phyloP scores from a whole-genome alignment of 2,329 filamentous ascomycete species.

The Pseudogymnoascus sp. region DNA sequence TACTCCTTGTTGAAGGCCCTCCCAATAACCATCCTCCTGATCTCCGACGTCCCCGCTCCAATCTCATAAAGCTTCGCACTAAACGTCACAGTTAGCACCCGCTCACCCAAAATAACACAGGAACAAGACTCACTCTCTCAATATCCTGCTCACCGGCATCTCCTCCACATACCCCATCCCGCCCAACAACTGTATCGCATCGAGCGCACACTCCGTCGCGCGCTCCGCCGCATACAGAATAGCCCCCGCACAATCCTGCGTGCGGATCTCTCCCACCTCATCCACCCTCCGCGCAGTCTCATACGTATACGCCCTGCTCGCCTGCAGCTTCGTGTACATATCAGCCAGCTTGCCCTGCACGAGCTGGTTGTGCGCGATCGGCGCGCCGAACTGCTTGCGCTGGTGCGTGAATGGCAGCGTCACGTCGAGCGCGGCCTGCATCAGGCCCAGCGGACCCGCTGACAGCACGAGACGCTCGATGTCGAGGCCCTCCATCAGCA shows the following conservation, averaged over 20 bases:
- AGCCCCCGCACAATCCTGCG: slow-evolving; percentile 88
- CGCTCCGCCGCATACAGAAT: slow-evolving; percentile 90
- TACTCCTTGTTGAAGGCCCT: slow-evolving; percentile 86
- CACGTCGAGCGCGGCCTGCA: slow-evolving; percentile 85
- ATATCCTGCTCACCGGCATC: slow-evolving; percentile 77
- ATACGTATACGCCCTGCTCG: slow-evolving; percentile 81
- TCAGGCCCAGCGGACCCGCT: slow-evolving; percentile 84
- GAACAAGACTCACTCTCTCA: slow-evolving; percentile 47
- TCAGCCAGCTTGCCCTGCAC: slow-evolving; percentile 90
- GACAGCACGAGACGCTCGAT: slow-evolving; percentile 87
- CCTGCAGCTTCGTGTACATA: slow-evolving; percentile 93
- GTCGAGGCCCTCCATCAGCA: slow-evolving; percentile 94
- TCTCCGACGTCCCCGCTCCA: slow-evolving; percentile 90
- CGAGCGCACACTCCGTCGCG: slow-evolving; percentile 77
- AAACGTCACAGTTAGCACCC: slow-evolving; percentile 26
- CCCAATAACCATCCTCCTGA: slow-evolving; percentile 90
- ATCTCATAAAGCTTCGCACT: slow-evolving; percentile 85
- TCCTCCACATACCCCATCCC: slow-evolving; percentile 97
- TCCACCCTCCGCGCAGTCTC: slow-evolving; percentile 73
- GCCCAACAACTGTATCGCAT: slow-evolving; percentile 86
- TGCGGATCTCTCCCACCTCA: slow-evolving; percentile 63
- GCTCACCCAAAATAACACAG: neutral
- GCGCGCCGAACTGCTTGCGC: slow-evolving; percentile 78
- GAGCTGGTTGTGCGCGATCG: slow-evolving; percentile 87
- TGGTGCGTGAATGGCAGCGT: slow-evolving; percentile 83